Evolutionary conservation across 106 monocot species (phyloP).

Genomic region (Dendrobium chrysotoxum): DNA sequence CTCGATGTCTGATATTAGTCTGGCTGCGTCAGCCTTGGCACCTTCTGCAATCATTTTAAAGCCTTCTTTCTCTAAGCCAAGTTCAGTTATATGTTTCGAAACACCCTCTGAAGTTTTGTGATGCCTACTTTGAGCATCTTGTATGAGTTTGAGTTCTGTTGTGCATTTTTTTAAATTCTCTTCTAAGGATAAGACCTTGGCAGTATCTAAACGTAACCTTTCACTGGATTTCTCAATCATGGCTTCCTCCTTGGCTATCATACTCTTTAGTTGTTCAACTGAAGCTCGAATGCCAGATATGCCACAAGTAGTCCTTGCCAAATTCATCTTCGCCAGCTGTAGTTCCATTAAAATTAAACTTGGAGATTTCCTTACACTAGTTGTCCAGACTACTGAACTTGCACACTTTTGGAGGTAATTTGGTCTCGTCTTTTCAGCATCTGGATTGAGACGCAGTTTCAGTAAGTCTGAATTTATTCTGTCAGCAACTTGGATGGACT

Average conservation of each 20-base stretch:
- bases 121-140: constrained; percentile 8
- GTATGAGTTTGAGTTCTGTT: constrained; percentile 24
- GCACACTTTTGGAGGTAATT: background rate
- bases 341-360: constrained; percentile 47
- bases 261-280: constrained; percentile 27
- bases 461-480: constrained; percentile 1
- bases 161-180: constrained; percentile 36
- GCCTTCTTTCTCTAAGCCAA: constrained; percentile 47
- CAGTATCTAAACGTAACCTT: constrained; percentile 28
- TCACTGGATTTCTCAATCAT: constrained; percentile 48
- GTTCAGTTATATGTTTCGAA: constrained; percentile 33
- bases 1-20: constrained; percentile 33
- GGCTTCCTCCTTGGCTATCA: constrained; percentile 41
- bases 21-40: constrained; percentile 30
- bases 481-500: constrained; percentile 9
- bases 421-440: constrained; percentile 5
- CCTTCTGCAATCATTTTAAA: constrained; percentile 29
- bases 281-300: constrained; percentile 23
- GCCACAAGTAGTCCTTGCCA: constrained; percentile 36
- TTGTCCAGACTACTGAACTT: background rate
- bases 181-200: constrained; percentile 25
- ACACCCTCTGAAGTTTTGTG: constrained; percentile 19
- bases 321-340: constrained; percentile 56
- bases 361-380: constrained; percentile 28
- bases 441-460: constrained; percentile 24